A percentile compares a stretch with the other conserved stretches of the same genome.
Conservation (phyloP, 2,329 filamentous ascomycete species). For the Byssochlamys sp. region DNA sequence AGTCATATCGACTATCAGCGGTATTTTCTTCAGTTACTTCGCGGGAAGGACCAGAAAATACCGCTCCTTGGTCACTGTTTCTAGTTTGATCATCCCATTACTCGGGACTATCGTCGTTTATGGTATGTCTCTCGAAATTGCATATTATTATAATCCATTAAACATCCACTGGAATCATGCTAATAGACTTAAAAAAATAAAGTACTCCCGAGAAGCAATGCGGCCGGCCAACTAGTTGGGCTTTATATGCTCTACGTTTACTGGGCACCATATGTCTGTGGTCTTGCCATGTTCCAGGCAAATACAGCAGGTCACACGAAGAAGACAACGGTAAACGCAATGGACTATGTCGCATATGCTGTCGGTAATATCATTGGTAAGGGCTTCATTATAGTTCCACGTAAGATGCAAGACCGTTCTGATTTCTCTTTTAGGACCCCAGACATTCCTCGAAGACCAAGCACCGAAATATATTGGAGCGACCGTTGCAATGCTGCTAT, state of each 20-base stretch:
- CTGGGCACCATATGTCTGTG: constrained; percentile 12
- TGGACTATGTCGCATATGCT: constrained; percentile 25
- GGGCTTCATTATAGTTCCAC: neutral
- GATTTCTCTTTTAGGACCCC: constrained; percentile 10
- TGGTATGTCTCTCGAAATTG: neutral
- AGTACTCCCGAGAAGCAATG: constrained; percentile 12
- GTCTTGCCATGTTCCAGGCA: constrained; percentile 10
- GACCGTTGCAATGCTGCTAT: constrained; percentile 1
- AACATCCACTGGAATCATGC: constrained; percentile 1
- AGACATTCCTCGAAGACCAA: constrained; percentile 24
- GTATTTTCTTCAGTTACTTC: constrained; percentile 10
- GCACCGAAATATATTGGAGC: constrained; percentile 20
- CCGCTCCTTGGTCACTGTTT: neutral
- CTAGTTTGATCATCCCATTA: constrained; percentile 4
- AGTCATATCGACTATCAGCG: constrained; percentile 5
- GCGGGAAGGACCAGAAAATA: constrained; percentile 11
- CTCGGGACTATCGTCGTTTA: constrained; percentile 4
- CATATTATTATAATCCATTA: neutral
- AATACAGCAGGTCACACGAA: constrained; percentile 22
- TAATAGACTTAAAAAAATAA: constrained; percentile 8
- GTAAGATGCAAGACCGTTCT: neutral
- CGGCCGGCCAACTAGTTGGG: constrained; percentile 22
- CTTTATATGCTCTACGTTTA: constrained; percentile 29
- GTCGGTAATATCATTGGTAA: constrained; percentile 27
- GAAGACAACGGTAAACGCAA: constrained; percentile 22